A percentile compares a stretch with the other conserved stretches of the same genome.
phyloP scores from a whole-genome alignment of 352 stramenopile species.

The Globisporangium orthogonon region DNA sequence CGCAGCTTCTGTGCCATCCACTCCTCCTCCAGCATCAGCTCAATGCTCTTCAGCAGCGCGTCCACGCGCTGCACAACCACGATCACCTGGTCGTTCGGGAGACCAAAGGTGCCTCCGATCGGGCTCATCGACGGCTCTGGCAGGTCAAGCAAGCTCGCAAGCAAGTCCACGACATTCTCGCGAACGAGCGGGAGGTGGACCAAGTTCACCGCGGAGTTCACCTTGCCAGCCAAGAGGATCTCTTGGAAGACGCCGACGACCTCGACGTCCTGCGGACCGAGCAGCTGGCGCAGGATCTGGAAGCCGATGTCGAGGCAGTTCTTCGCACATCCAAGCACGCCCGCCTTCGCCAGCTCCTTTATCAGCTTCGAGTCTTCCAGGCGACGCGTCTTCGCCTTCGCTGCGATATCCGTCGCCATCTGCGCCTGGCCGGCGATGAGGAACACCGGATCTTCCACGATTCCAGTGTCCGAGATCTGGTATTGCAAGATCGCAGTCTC shows the following conservation, averaged over 20 bases:
- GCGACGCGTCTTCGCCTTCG: constrained; percentile 46
- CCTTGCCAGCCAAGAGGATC: constrained; percentile 41
- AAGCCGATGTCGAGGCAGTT: constrained; percentile 81
- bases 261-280: constrained; percentile 62
- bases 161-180: constrained; percentile 80
- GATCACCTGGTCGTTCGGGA: constrained; percentile 72
- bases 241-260: constrained; percentile 63
- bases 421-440: constrained; percentile 81
- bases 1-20: constrained; percentile 82
- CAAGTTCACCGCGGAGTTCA: constrained; percentile 60
- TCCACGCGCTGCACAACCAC: constrained; percentile 74
- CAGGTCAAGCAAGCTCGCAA: constrained; percentile 79
- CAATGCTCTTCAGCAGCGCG: constrained; percentile 72
- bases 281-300: constrained; percentile 73
- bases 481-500: constrained; percentile 87
- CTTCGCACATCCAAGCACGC: constrained; percentile 58
- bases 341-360: constrained; percentile 73
- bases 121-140: constrained; percentile 67
- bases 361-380: constrained; percentile 52
- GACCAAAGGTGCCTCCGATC: constrained; percentile 35
- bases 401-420: constrained; percentile 54
- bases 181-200: constrained; percentile 68
- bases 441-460: constrained; percentile 82
- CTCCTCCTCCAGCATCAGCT: constrained; percentile 83
- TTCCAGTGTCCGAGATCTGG: constrained; percentile 77